phyloP scores from a whole-genome alignment of 2,329 filamentous ascomycete species.

The Ceratocystis cubensis region DNA sequence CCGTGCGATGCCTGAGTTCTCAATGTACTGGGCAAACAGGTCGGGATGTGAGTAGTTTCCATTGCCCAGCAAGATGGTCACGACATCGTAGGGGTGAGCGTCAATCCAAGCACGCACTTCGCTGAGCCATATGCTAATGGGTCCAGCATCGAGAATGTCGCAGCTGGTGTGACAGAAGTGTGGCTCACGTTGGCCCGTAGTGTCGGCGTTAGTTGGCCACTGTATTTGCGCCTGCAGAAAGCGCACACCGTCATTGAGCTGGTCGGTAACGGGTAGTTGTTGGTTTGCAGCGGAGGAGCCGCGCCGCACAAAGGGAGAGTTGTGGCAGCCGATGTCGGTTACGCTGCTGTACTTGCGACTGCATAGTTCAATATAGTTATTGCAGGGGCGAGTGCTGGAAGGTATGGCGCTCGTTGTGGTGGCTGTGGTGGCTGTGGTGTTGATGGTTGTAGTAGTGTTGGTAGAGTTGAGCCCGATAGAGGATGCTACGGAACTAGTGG shows the following conservation, averaged over 20 bases:
- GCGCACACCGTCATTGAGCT: conserved; percentile 65
- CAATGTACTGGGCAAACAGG: conserved; percentile 56
- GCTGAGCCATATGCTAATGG: conserved; percentile 60
- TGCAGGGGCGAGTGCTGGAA: conserved; percentile 67
- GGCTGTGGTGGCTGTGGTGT: conserved; percentile 31
- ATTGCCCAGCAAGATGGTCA: conserved; percentile 79
- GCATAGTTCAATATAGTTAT: conserved; percentile 67
- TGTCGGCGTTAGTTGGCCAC: conserved; percentile 35
- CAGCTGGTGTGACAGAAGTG: conserved; percentile 82
- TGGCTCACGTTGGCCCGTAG: conserved; percentile 35
- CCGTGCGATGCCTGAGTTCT: conserved; percentile 56
- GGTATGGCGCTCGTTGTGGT: conserved; percentile 35
- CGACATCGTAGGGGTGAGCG: conserved; percentile 68
- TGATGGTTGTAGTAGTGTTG: conserved; percentile 30
- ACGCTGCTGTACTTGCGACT: conserved; percentile 66
- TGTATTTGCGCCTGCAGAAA: conserved; percentile 53
- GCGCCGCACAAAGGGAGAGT: conserved; percentile 60
- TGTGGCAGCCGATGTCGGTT: conserved; percentile 65
- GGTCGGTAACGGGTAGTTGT: conserved; percentile 49
- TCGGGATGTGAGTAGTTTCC: conserved; percentile 54
- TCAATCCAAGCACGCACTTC: conserved; percentile 61
- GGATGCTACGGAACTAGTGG: conserved; percentile 30
- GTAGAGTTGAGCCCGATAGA: conserved; percentile 34
- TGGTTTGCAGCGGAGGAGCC: conserved; percentile 71
- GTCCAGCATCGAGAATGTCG: conserved; percentile 67